Evolutionary conservation across 1,284 basidiomycete species (phyloP).

Genomic region (Heliocybe sulcata): DNA sequence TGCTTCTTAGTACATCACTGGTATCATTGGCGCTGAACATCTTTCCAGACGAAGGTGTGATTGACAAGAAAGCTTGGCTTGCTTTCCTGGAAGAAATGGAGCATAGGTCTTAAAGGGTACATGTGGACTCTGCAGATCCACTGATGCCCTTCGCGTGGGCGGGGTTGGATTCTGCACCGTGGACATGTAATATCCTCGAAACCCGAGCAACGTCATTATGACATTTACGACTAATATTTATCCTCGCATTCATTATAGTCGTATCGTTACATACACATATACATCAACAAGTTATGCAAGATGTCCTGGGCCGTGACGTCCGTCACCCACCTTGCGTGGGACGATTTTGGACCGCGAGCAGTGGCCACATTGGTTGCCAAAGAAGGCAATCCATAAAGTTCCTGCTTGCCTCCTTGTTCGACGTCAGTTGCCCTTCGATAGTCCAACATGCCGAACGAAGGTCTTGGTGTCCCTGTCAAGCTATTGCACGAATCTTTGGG

Average conservation of each 20-base stretch:
- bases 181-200: too few species aligned
- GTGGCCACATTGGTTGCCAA: neutral
- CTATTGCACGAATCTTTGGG: constrained; percentile 91
- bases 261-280: too few species aligned
- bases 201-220: too few species aligned
- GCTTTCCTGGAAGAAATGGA: constrained; percentile 74
- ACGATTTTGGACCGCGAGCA: too few species aligned
- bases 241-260: too few species aligned
- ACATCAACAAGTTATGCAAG: too few species aligned
- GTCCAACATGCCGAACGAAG: constrained; percentile 15
- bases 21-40: neutral
- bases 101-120: constrained; percentile 24
- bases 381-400: neutral
- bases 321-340: too few species aligned
- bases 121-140: too few species aligned
- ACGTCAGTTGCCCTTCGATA: neutral
- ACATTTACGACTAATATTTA: too few species aligned
- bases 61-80: constrained; percentile 92
- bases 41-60: constrained; percentile 71
- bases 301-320: too few species aligned
- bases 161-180: too few species aligned
- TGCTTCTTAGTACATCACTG: constrained; percentile 3
- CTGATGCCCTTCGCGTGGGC: too few species aligned
- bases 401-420: neutral
- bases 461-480: constrained; percentile 89